phyloP scores from a whole-genome alignment of 306 rosid genomes.

The Potentilla sterilis region DNA sequence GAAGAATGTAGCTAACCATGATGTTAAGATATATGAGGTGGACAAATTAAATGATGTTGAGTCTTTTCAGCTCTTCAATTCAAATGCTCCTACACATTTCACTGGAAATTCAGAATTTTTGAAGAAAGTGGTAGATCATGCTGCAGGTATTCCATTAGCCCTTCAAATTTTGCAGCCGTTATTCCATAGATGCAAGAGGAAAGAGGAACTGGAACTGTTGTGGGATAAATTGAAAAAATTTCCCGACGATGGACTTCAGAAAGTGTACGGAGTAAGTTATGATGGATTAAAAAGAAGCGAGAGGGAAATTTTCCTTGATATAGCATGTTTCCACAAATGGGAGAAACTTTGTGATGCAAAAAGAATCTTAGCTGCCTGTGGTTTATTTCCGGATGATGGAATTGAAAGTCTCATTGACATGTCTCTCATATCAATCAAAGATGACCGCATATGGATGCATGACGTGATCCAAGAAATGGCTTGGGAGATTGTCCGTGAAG shows the following conservation, averaged over 20 bases:
- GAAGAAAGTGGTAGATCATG: neutral
- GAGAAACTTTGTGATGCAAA: too few species aligned
- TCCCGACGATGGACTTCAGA: neutral
- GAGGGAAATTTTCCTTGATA: slow-evolving; percentile 32
- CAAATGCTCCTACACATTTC: neutral
- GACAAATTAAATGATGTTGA: neutral
- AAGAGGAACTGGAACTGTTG: neutral
- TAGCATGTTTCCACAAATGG: slow-evolving; percentile 42
- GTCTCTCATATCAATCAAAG: too few species aligned
- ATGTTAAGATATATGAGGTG: neutral
- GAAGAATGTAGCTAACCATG: neutral
- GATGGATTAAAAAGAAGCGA: slow-evolving; percentile 16
- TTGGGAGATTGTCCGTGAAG: too few species aligned
- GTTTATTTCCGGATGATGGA: too few species aligned
- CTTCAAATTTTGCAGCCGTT: neutral
- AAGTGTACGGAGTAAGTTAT: slow-evolving; percentile 5
- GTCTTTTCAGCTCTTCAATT: slow-evolving; percentile 11
- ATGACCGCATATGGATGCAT: too few species aligned
- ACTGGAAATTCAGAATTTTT: neutral
- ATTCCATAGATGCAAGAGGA: neutral
- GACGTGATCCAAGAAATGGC: too few species aligned
- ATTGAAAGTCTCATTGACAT: too few species aligned
- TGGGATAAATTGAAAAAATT: neutral
- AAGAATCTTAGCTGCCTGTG: too few species aligned
- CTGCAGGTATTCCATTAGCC: neutral